These are phyloP conservation scores for Kurtzmaniella natalensis DNA, from an alignment of 1,139 yeast genomes.

Conservation along the genomic window DNA sequence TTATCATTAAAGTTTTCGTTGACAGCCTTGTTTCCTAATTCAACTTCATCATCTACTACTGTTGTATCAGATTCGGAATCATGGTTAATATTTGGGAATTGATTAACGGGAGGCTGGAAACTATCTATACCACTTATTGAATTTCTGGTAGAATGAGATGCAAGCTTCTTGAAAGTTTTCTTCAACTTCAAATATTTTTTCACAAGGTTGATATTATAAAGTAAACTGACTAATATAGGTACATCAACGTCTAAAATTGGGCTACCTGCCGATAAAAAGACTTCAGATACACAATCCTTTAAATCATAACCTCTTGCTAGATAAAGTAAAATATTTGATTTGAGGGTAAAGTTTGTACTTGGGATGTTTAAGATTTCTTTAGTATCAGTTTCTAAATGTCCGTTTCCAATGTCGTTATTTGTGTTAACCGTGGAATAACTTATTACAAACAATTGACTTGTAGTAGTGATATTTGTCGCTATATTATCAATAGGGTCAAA, in stretches of 20 bases:
- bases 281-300: conserved; percentile 33
- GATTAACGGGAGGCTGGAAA: conserved; percentile 11
- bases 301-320: conserved; percentile 33
- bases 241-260: conserved; percentile 49
- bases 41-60: conserved; percentile 8
- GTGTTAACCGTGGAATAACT: conserved; percentile 18
- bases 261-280: conserved; percentile 43
- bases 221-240: conserved; percentile 36
- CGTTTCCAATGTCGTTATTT: conserved; percentile 7
- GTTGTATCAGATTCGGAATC: conserved; percentile 3
- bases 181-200: conserved; percentile 28
- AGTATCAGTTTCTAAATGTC: conserved; percentile 11
- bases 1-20: conserved; percentile 22
- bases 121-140: conserved; percentile 12
- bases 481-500: conserved; percentile 45
- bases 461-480: conserved; percentile 49
- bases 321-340: conserved; percentile 47
- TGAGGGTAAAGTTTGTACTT: conserved; percentile 47
- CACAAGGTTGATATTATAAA: conserved; percentile 31
- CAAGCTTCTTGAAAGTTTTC: conserved; percentile 9
- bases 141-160: conserved; percentile 5
- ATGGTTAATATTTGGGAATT: no score
- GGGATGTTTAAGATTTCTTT: conserved; percentile 51
- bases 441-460: conserved; percentile 40
- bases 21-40: conserved; percentile 14